These are phyloP conservation scores for Glebionis coronaria DNA, from an alignment of 129 eudicot genomes.

Conservation along the genomic window DNA sequence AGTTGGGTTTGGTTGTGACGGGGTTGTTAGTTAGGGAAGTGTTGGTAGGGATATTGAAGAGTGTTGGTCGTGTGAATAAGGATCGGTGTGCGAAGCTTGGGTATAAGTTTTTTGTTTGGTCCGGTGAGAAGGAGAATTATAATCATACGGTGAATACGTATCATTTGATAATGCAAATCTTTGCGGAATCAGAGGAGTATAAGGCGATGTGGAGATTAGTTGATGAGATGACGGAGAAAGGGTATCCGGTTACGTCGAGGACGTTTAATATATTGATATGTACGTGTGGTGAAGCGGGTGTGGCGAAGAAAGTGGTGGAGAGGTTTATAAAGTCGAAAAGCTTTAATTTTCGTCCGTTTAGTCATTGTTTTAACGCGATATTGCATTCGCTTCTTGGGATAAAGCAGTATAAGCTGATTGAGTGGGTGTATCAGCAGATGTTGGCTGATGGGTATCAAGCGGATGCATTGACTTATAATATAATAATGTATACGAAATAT, in stretches of 20 bases:
- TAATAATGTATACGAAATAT: conserved; percentile 64
- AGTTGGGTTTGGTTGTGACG: not conserved
- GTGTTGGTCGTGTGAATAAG: conserved; percentile 42
- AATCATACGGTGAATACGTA: conserved; percentile 62
- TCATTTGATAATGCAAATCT: conserved; percentile 75
- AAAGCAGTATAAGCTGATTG: conserved; percentile 67
- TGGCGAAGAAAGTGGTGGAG: conserved; percentile 77
- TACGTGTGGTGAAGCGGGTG: conserved; percentile 71
- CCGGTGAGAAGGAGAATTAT: conserved; percentile 59
- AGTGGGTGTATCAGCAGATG: conserved; percentile 92
- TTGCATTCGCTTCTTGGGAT: conserved; percentile 62
- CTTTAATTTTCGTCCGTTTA: conserved; percentile 76
- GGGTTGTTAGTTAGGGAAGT: conserved; percentile 62
- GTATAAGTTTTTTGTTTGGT: conserved; percentile 85
- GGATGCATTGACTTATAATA: conserved; percentile 73
- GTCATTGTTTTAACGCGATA: conserved; percentile 72
- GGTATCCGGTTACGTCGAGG: conserved; percentile 71
- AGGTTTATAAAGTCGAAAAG: conserved; percentile 68
- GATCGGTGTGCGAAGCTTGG: conserved; percentile 64
- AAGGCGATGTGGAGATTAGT: conserved; percentile 88
- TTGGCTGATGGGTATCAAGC: conserved; percentile 57
- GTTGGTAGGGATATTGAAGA: conserved; percentile 58
- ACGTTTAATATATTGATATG: conserved; percentile 81
- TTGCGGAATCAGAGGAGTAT: conserved; percentile 68
- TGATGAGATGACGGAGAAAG: conserved; percentile 92